Base-by-base conservation (phyloP, 352 stramenopile species). In the Pythium monospermum region DNA sequence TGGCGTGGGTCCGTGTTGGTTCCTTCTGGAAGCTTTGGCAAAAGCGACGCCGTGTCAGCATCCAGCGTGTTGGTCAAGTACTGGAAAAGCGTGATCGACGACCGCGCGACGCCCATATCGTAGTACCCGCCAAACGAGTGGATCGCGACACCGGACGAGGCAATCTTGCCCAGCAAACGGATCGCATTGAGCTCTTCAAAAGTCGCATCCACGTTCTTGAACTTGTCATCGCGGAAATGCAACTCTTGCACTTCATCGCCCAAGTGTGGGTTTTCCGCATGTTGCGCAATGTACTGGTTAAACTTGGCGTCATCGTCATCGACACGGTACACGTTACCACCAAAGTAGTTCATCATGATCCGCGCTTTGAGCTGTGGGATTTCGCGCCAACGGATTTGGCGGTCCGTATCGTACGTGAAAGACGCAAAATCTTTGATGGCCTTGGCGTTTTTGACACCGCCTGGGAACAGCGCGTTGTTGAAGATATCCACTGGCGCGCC, bases 301-400 rank as follows among this genome's bases (percentile, higher is more conserved):
- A 90, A 71, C 58, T 87, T 84, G 6, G 70, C 68, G 11, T 71
- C 61, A 57, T 87, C 69, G 31, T 84, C 67, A 50, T 92, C 71
- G 49, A 92, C 82, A n/a, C 66, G 67, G 64, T 87, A 87, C n/a
- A 92, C 72, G 53, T 83, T 79, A 21, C 82, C 82, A 43, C 82
- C 82, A 61, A 92, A 92, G 59, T 87, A 68, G 42, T 87, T 88
- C 63, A 92, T 83, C 82, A 92, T 92, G 15, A 90, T 62, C 13
- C 82, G 73, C 33, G 78, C 65, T 63, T 89, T 88, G 40, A 92
- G 68, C 27, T 73, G 73, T 12, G 82, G 82, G 58, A 92, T 88
- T 11, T 66, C 53, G 50, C 73, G 62, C 82, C 82, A 92, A 19
- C 79, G 79, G 39, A 81, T 76, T 59, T 92, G 80, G 15, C 67